These are phyloP conservation scores for Dentipellis sp. DNA, from an alignment of 768 basidiomycete species.

Conservation along the genomic window DNA sequence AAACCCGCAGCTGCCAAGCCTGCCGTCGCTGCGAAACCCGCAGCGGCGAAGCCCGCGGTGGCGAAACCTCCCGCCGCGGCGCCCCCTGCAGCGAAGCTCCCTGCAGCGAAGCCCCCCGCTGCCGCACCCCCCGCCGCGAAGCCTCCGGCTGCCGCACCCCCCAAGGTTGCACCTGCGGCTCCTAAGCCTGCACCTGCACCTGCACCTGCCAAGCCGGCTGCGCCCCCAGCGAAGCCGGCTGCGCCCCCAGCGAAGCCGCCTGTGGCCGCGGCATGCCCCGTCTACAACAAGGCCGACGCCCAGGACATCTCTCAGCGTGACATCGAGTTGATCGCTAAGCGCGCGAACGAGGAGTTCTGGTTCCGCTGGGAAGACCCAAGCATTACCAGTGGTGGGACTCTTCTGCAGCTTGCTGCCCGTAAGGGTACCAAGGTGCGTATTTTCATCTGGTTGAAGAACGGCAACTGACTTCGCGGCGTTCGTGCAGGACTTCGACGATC, in stretches of 20 bases:
- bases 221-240: neutral
- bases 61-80: no score
- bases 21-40: neutral
- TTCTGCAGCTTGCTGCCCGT: neutral
- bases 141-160: no score
- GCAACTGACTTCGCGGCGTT: neutral
- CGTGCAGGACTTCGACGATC: conserved; percentile 3
- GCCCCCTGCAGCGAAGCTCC: no score
- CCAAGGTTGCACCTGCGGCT: neutral
- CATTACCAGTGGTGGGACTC: neutral
- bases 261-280: neutral
- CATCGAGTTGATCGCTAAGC: neutral
- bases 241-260: neutral
- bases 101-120: no score
- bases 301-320: neutral
- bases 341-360: conserved; percentile 1
- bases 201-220: neutral
- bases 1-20: neutral
- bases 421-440: neutral
- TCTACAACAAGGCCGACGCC: neutral
- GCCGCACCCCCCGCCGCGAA: no score
- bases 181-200: neutral
- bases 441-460: neutral
- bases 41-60: no score
- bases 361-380: conserved; percentile 3